Evolutionary conservation across 2,329 filamentous ascomycete species (phyloP), one percentile per base, ranked within the genome.

Genomic region (Colletotrichum aenigma): DNA sequence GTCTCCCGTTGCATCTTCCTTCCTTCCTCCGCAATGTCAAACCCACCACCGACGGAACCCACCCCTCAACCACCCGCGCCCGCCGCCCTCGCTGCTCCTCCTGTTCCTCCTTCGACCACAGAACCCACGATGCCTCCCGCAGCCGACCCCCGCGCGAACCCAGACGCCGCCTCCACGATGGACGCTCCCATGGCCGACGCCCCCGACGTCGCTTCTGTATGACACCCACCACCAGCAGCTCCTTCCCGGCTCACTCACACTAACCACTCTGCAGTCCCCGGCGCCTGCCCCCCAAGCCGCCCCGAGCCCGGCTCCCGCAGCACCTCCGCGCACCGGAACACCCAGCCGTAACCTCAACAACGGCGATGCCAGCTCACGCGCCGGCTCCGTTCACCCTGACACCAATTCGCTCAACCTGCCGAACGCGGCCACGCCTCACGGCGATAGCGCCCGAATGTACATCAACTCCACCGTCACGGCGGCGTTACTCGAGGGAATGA

Each of bases 401-500:
- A 78, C 87, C 6, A 83, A 84, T 30, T 87, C 87, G 78, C 84
- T 86, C n/a, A 73, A 68, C 48, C 89, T 93, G 83, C 92, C 92
- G 2, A 84, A 88, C 15, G 90, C 93, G 80, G 89, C 92, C 16
- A 88, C 90, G 2, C 84, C 89, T 2, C 92, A 95, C 80, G 93
- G 94, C 62, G 94, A 93, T 26, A 91, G 93, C 1, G 91, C 92
- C 7, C 90, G 94, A 60, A 89, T 91, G 79, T 96, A 95, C 82
- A 84, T 96, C 79, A 95, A 95, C 81, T 88, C 89, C 65, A 94
- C 92, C 79, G 90, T 96, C 55, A 94, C 93, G 1, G 91, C 91
- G 1, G 89, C 90, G 30, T 81, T 96, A 74, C 85, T 95, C 52
- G 93, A 95, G 80, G 94, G 93, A 28, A 94, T 96, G 93, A 95